A percentile compares a stretch with the other conserved stretches of the same genome.
phyloP scores from a whole-genome alignment of 1,139 yeast genomes.

The Taphrina confusa region DNA sequence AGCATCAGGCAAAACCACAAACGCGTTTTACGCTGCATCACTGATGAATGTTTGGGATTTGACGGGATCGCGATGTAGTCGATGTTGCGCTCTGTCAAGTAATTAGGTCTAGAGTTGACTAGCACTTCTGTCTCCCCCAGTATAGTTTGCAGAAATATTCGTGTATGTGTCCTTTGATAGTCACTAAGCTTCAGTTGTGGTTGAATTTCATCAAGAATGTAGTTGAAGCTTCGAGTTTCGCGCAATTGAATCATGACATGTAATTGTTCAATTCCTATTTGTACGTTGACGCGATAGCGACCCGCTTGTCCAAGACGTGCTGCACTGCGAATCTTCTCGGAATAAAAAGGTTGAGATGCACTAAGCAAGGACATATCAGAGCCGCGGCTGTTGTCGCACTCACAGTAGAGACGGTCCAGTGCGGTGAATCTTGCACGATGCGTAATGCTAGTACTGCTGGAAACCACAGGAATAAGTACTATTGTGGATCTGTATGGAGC shows the following conservation, averaged over 20 bases:
- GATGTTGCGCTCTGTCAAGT: conserved; percentile 8
- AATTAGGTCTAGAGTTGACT: conserved; percentile 27
- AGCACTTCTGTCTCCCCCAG: conserved; percentile 30
- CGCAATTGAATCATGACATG: conserved; percentile 10
- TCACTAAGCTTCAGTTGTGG: conserved; percentile 1
- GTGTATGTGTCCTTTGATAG: conserved; percentile 18
- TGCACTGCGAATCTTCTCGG: conserved; percentile 1
- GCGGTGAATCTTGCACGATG: too few relatives aligned
- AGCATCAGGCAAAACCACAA: conserved; percentile 22
- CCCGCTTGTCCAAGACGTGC: conserved; percentile 16
- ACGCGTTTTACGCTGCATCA: neutral
- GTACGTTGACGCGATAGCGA: conserved; percentile 23
- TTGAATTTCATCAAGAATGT: conserved; percentile 23
- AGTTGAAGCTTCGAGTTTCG: conserved; percentile 16
- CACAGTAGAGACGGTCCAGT: too few relatives aligned
- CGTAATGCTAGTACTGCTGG: too few relatives aligned
- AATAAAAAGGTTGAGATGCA: neutral
- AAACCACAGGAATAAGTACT: too few relatives aligned
- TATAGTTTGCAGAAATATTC: conserved; percentile 18
- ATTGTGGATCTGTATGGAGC: too few relatives aligned
- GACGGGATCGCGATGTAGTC: conserved; percentile 28
- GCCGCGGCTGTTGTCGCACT: too few relatives aligned
- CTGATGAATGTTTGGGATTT: neutral
- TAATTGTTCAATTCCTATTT: conserved; percentile 9
- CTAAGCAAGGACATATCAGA: neutral